These are phyloP conservation scores for Royoungia palumana DNA, from an alignment of 768 basidiomycete genomes.

Conservation along the genomic window DNA sequence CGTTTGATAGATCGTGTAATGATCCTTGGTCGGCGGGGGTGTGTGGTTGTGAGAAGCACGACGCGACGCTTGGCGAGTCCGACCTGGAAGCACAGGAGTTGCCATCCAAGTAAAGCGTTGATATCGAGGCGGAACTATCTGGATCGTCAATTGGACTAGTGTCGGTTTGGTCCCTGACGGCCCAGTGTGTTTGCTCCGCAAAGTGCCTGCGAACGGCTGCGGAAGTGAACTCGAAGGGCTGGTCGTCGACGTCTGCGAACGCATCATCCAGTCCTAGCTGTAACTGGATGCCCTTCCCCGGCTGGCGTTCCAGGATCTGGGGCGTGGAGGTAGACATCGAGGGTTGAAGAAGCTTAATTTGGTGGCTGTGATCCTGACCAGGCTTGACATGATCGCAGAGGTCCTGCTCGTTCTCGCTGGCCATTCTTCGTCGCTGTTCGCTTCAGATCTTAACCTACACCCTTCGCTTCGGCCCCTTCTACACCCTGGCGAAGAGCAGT, in stretches of 20 bases:
- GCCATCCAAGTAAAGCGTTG: conserved; percentile 55
- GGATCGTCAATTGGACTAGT: conserved; percentile 32
- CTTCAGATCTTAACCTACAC: conserved; percentile 52
- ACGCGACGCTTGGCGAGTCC: conserved; percentile 13
- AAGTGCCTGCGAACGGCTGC: conserved; percentile 63
- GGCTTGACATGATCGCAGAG: conserved; percentile 74
- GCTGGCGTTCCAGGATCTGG: conserved; percentile 20
- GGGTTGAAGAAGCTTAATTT: no score
- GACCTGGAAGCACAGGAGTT: conserved; percentile 17
- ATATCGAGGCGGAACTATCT: conserved; percentile 54
- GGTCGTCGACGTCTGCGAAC: conserved; percentile 56
- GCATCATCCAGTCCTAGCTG: conserved; percentile 61
- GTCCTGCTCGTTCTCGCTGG: conserved; percentile 83
- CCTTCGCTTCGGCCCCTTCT: conserved; percentile 67
- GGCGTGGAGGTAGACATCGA: conserved; percentile 15
- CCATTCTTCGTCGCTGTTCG: conserved; percentile 83
- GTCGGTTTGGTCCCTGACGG: conserved; percentile 25
- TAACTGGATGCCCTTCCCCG: conserved; percentile 22
- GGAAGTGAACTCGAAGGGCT: conserved; percentile 52
- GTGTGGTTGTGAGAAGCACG: conserved; percentile 22
- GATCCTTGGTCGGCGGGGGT: conserved; percentile 16
- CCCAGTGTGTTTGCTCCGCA: conserved; percentile 44
- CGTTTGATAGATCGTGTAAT: conserved; percentile 19
- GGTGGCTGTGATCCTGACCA: conserved; percentile 7
- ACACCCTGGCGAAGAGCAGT: conserved; percentile 74